Conservation (phyloP, 2,329 filamentous ascomycete genomes). For the Venturia aucupariae region DNA sequence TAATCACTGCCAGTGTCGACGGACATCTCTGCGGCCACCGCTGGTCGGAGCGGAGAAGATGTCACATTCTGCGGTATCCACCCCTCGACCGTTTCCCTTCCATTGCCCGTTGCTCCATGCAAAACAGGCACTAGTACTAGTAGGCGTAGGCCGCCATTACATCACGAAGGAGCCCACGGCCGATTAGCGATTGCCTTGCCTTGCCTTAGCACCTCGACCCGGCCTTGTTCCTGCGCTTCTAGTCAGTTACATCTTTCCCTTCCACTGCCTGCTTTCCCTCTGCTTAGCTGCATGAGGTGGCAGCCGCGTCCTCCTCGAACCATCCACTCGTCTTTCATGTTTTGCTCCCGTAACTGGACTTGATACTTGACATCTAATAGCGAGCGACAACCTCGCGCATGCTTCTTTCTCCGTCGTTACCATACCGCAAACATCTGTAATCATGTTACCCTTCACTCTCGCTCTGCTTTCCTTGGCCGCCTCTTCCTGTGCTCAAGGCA, state of each 20-base stretch:
- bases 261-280: not conserved
- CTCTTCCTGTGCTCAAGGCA: not conserved
- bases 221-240: not conserved
- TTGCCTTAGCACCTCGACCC: not conserved
- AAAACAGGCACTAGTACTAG: not conserved
- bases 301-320: not conserved
- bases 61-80: too few relatives aligned
- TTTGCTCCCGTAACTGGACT: not conserved
- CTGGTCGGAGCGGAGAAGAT: too few relatives aligned
- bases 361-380: not conserved
- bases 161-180: not conserved
- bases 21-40: not conserved
- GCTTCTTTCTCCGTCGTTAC: not conserved
- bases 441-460: slow-evolving; percentile 2
- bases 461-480: not conserved
- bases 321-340: not conserved
- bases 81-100: too few relatives aligned
- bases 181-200: too few relatives aligned
- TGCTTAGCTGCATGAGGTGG: not conserved
- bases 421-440: not conserved
- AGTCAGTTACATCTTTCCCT: not conserved
- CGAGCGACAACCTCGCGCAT: not conserved
- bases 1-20: too few relatives aligned
- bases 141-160: not conserved
- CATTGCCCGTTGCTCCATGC: too few relatives aligned